Evolutionary conservation across 2,329 filamentous ascomycete species (phyloP), one percentile per base, ranked within the genome.

Genomic region (Colletotrichum sp.): DNA sequence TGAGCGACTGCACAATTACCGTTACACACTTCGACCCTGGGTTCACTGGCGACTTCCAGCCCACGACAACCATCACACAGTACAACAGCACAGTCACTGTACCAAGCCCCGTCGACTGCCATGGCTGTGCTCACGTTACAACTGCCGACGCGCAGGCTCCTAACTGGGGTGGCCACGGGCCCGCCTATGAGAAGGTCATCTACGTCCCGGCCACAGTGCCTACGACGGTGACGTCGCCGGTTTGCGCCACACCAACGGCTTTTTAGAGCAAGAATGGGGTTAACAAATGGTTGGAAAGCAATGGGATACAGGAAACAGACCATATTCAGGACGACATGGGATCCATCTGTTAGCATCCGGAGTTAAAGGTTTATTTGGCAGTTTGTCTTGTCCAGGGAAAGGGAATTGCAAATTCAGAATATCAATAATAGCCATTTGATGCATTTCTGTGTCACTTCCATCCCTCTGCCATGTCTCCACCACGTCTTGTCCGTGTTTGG

Each of bases 31-130:
- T 52, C 2, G 69, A 75, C n/a, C 28, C 36, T 2, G 72, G 72
- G 6, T 75, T 75, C 68, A 75, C 72, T 5, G 72, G 72, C 36
- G 68, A 72, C 18, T 72, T n/a, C 55, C 8, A 57, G 0, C 68
- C 72, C 2, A 75, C 68, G 4, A 52, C 5, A 2, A 75, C 72
- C 0, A 21, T 67, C 7, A 75, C 72, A 15, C 30, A 72, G 30
- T 75, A 72, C 61, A 67, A 55, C 30, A n/a, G 16, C 16, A 75
- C 72, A 7, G 55, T 67, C 2, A 67, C 61, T 24, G 63, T 72
- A 7, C 21, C 36, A 16, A 43, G 48, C 10, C 36, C 69, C 6
- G 55, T 36, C 13, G 69, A 75, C 24, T 75, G 72, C 15, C 68
- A 75, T 10, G 72, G 72, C 21, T 75, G 72, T 24, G 21, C 18